Percentiles rank a stretch among this genome's conserved stretches.
phyloP scores from a whole-genome alignment of 257 asterid genomes.

The Salvia hispanica region DNA sequence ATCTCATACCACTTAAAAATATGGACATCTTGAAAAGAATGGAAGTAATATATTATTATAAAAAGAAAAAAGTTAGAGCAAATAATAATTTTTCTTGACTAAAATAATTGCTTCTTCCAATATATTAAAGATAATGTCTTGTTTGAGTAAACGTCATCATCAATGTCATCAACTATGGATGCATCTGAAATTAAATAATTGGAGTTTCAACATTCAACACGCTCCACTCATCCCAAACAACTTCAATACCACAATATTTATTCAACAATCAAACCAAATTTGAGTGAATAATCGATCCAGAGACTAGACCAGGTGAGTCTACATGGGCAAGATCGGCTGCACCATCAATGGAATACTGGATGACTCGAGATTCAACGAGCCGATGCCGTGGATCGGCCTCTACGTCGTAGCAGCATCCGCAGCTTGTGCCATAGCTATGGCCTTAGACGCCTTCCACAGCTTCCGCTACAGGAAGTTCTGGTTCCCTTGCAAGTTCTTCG shows the following conservation, averaged over 20 bases:
- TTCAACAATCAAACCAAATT: neutral
- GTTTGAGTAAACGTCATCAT: neutral
- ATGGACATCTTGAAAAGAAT: no score
- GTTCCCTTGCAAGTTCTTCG: slow-evolving; percentile 79
- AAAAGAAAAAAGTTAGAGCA: no score
- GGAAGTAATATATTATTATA: no score
- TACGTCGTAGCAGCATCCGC: slow-evolving; percentile 70
- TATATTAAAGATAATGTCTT: no score
- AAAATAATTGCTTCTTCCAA: no score
- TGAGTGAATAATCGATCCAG: neutral
- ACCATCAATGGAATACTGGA: slow-evolving; percentile 45
- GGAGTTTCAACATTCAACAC: slow-evolving; percentile 13
- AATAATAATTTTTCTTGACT: no score
- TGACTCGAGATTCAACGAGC: slow-evolving; percentile 56
- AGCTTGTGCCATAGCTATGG: slow-evolving; percentile 62
- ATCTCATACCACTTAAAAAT: no score
- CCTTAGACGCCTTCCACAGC: slow-evolving; percentile 50
- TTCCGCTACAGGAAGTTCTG: slow-evolving; percentile 46
- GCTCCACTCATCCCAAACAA: slow-evolving; percentile 2
- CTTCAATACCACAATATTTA: neutral
- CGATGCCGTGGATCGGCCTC: slow-evolving; percentile 73
- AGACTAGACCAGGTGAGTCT: neutral
- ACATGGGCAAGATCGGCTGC: slow-evolving; percentile 60
- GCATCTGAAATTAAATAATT: neutral
- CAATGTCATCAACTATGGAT: neutral